A percentile compares a stretch with the other conserved stretches of the same genome.
Evolutionary conservation across 2,329 filamentous ascomycete genomes (phyloP).

Genomic region (Colletotrichum echinochloae): DNA sequence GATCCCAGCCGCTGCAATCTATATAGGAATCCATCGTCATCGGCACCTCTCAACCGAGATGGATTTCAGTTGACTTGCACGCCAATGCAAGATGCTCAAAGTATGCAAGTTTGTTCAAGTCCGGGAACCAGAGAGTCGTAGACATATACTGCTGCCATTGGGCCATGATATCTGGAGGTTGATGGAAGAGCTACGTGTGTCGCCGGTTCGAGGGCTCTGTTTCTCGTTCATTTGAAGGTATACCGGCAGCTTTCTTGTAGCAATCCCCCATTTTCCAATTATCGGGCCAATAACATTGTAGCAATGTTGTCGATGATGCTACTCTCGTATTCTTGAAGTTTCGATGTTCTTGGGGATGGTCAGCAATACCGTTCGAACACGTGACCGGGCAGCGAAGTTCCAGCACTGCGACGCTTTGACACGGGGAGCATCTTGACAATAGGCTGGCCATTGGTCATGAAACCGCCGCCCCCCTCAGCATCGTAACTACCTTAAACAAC

Average conservation of each 20-base stretch:
- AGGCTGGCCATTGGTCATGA: neutral
- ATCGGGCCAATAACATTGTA: too few species aligned
- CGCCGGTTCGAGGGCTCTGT: constrained; percentile 27
- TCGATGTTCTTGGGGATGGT: neutral
- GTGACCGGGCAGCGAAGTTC: neutral
- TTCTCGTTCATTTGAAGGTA: constrained; percentile 6
- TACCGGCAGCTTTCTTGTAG: neutral
- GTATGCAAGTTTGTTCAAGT: neutral
- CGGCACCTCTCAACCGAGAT: constrained; percentile 6
- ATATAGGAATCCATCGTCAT: neutral
- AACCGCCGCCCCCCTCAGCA: neutral
- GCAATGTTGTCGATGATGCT: neutral
- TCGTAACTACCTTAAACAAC: neutral
- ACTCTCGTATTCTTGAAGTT: neutral
- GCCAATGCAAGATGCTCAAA: neutral
- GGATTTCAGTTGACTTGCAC: neutral
- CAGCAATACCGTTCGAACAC: neutral
- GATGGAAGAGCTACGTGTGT: constrained; percentile 22
- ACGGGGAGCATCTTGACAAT: neutral
- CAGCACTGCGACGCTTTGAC: neutral
- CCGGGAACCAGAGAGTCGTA: neutral
- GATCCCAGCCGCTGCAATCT: neutral
- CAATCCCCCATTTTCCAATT: neutral
- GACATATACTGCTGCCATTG: neutral
- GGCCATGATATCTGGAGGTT: constrained; percentile 1